A percentile compares a stretch with the other conserved stretches of the same genome.
Evolutionary conservation across 805 yeast genomes (phyloP).

Genomic region (Sporopachydermia lactativora): DNA sequence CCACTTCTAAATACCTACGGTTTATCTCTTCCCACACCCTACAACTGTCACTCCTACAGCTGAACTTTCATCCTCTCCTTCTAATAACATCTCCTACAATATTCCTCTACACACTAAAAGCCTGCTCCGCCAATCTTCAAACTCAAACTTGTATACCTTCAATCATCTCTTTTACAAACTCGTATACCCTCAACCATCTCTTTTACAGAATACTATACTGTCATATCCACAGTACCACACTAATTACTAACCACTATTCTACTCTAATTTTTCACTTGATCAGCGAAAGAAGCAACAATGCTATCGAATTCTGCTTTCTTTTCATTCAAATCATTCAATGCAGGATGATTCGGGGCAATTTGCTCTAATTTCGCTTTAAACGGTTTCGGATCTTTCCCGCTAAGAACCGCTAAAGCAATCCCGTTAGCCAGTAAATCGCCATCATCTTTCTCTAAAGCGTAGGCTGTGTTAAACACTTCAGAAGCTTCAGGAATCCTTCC

Average conservation of each 20-base stretch:
- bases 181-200: too few relatives aligned
- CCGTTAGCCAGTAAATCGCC: constrained; percentile 41
- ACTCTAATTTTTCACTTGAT: constrained; percentile 7
- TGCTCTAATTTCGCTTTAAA: constrained; percentile 32
- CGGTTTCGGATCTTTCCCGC: constrained; percentile 26
- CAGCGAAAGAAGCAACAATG: constrained; percentile 44
- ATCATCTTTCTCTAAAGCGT: constrained; percentile 23
- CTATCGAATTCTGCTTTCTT: constrained; percentile 55
- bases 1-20: too few relatives aligned
- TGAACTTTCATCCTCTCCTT: too few relatives aligned
- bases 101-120: too few relatives aligned
- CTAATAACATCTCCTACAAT: too few relatives aligned
- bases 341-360: constrained; percentile 41
- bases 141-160: too few relatives aligned
- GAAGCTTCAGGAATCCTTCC: constrained; percentile 74
- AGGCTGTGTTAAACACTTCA: constrained; percentile 31
- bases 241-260: constrained; percentile 10
- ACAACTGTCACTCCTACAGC: too few relatives aligned
- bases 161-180: too few relatives aligned
- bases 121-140: too few relatives aligned
- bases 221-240: too few relatives aligned
- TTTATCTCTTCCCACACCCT: too few relatives aligned
- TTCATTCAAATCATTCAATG: constrained; percentile 41
- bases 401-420: constrained; percentile 45
- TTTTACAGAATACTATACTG: too few relatives aligned